Percentiles rank a stretch among this genome's conserved stretches.
These are phyloP conservation scores for Rosellinia necatrix DNA, from an alignment of 2,329 filamentous ascomycete species.

Conservation along the genomic window DNA sequence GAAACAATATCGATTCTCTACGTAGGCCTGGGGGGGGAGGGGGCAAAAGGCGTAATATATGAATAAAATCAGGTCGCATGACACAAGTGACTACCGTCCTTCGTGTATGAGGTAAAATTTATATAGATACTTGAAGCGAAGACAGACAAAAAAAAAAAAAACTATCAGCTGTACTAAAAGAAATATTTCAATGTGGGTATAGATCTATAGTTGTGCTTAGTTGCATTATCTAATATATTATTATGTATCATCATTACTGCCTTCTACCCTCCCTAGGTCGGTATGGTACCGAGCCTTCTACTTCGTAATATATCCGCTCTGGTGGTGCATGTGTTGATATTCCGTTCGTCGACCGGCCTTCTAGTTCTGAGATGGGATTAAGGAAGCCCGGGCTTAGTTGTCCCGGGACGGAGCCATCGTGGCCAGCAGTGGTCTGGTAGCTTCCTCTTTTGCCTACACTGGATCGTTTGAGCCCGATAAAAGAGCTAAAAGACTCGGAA, in stretches of 20 bases:
- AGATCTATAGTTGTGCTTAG: no score
- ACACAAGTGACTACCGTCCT: not conserved
- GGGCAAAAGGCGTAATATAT: no score
- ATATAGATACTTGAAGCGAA: no score
- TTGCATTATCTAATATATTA: no score
- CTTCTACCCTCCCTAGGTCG: not conserved
- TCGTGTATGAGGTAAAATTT: no score
- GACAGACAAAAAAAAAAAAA: no score
- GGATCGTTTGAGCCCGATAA: constrained; percentile 9
- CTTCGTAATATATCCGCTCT: constrained; percentile 14
- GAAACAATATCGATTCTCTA: no score
- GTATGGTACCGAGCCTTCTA: constrained; percentile 18
- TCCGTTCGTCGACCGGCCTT: constrained; percentile 1
- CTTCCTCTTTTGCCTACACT: constrained; percentile 2
- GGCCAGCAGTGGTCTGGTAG: not conserved
- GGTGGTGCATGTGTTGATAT: not conserved
- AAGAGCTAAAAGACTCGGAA: constrained; percentile 15
- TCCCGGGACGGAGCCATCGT: not conserved
- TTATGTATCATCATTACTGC: no score
- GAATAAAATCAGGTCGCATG: not conserved
- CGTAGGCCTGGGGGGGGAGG: no score
- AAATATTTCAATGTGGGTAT: no score
- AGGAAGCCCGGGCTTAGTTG: not conserved
- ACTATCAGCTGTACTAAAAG: no score
- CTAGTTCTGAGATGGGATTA: constrained; percentile 16